Evolutionary conservation across 148 eudicot genomes (phyloP), one percentile per base, ranked within the genome.

Genomic region (Salicornia ramosissima): DNA sequence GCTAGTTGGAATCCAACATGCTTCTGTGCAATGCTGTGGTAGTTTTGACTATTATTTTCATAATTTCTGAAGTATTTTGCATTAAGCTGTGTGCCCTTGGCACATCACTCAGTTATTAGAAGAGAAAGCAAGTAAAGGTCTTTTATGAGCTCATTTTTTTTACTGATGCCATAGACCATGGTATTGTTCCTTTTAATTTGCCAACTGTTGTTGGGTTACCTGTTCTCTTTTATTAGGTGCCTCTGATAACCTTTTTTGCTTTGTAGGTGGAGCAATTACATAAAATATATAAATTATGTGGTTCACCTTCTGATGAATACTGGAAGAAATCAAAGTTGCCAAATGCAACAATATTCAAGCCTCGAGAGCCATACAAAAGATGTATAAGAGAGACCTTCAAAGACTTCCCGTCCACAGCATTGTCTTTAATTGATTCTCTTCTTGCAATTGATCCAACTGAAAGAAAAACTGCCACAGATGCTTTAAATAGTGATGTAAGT

Each of bases 321-420:
- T 89, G 96, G 96, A 89, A 85, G 80, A 89, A 80, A 69, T 87
- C 88, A 47, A 89, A 85, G 81, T 75, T 89, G 79, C 96, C 96
- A 36, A 87, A 89, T 83, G 92, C 96, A 75, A 87, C 90, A 39
- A 74, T 89, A 65, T 89, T 87, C 64, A 87, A 80, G 81, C 96
- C 96, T 25, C 86, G 88, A 62, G 90, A 89, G 36, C 87, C 96
- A 7, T 89, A 89, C 79, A 89, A 80, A 80, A 80, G 96, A 79
- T 82, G 80, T 65, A 82, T 89, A 64, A 72, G 84, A 50, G 90
- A 87, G 78, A 84, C 85, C 42, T 89, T 80, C 63, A 85, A 80
- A 74, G 83, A 85, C 73, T 89, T 89, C 55, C 88, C 92, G 16
- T 68, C 80, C 29, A 79, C 96, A 21, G 85, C 96, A 45, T 70